These are phyloP conservation scores for Didymella keratinophila DNA, from an alignment of 2,329 filamentous ascomycete genomes.

Conservation along the genomic window DNA sequence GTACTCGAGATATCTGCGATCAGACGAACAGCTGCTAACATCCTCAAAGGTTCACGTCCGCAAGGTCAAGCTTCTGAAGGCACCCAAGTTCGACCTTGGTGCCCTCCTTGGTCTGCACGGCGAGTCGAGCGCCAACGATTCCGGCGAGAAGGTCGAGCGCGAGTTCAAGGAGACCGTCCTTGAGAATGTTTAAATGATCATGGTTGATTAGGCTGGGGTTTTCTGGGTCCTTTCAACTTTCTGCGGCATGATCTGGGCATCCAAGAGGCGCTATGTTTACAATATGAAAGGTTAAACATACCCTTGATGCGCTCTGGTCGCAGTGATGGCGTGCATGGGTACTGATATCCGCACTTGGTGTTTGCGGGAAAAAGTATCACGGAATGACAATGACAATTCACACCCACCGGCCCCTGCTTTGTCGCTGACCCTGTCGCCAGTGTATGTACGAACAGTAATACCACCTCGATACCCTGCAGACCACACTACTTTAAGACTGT, in stretches of 20 bases:
- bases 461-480: conserved; percentile 15
- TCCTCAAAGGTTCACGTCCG: conserved; percentile 93
- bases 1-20: conserved; percentile 32
- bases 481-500: not conserved
- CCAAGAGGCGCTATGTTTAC: conserved; percentile 55
- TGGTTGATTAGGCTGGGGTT: conserved; percentile 49
- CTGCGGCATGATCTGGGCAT: conserved; percentile 53
- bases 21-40: conserved; percentile 5
- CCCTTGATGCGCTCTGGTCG: conserved; percentile 44
- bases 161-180: conserved; percentile 99
- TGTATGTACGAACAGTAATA: conserved; percentile 17
- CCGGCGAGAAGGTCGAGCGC: conserved; percentile 93
- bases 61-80: conserved; percentile 99
- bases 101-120: conserved; percentile 95
- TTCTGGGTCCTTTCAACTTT: conserved; percentile 51
- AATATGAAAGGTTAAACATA: conserved; percentile 51
- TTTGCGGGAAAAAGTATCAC: conserved; percentile 49
- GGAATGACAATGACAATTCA: conserved; percentile 48
- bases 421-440: conserved; percentile 21
- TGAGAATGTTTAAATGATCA: conserved; percentile 80
- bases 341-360: conserved; percentile 43
- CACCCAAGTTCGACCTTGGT: conserved; percentile 98
- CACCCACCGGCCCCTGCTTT: conserved; percentile 23
- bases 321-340: conserved; percentile 49
- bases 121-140: conserved; percentile 94